phyloP scores from a whole-genome alignment of 306 rosid genomes.

The Prunus salicina region DNA sequence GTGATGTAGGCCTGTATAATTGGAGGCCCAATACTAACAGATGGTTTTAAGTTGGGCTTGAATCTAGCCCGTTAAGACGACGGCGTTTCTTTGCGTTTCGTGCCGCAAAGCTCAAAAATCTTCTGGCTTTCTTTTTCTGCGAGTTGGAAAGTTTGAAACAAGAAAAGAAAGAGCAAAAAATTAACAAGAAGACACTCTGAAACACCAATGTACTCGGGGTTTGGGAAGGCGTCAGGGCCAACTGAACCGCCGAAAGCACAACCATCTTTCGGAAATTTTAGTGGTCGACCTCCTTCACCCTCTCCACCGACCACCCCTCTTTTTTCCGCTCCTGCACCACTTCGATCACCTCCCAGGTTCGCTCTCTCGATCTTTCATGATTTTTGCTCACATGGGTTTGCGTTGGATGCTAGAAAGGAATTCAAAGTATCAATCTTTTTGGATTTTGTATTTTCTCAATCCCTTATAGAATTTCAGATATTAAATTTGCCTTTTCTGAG shows the following conservation, averaged over 20 bases:
- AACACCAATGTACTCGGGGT: conserved; percentile 35
- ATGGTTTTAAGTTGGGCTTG: not conserved
- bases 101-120: not conserved
- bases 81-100: not conserved
- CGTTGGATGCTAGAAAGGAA: not conserved
- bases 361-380: not conserved
- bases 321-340: conserved; percentile 2
- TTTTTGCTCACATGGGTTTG: not conserved
- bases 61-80: not conserved
- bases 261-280: conserved; percentile 38
- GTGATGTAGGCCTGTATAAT: not conserved
- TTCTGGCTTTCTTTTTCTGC: not conserved
- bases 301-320: conserved; percentile 19
- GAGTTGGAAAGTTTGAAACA: not conserved
- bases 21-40: not conserved
- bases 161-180: not conserved
- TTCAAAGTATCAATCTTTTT: not conserved
- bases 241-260: conserved; percentile 27
- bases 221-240: conserved; percentile 66
- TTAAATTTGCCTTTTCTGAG: not conserved
- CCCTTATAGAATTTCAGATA: not conserved
- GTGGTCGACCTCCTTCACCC: conserved; percentile 31
- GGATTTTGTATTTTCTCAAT: not conserved
- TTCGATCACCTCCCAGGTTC: not conserved
- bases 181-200: conserved; percentile 7